Conservation (phyloP, 352 stramenopile species). For the Pythium biforme region DNA sequence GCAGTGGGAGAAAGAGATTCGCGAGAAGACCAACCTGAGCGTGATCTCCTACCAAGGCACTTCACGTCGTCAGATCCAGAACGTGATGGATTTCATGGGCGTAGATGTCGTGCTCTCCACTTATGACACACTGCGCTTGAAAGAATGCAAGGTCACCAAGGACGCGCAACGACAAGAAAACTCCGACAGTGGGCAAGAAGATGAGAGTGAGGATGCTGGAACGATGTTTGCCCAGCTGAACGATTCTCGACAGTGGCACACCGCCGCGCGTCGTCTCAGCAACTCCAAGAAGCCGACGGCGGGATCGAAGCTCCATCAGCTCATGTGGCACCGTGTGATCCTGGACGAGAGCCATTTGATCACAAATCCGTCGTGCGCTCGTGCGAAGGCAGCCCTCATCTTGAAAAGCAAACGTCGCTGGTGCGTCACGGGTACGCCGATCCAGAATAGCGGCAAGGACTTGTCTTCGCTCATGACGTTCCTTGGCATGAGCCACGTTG, state of each 20-base stretch:
- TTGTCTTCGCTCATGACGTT: slow-evolving; percentile 88
- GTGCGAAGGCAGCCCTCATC: slow-evolving; percentile 50
- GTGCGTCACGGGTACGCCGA: slow-evolving; percentile 89
- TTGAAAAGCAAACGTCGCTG: slow-evolving; percentile 79
- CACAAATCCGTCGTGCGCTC: slow-evolving; percentile 75
- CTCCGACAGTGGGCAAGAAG: slow-evolving; percentile 25
- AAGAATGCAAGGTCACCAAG: slow-evolving; percentile 60
- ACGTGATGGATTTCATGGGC: slow-evolving; percentile 73
- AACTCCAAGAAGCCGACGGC: slow-evolving; percentile 29
- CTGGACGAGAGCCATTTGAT: slow-evolving; percentile 90
- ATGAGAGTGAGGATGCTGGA: slow-evolving; percentile 13
- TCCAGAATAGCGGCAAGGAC: slow-evolving; percentile 88
- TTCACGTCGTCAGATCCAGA: slow-evolving; percentile 59
- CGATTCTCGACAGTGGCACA: slow-evolving; percentile 25
- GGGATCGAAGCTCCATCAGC: slow-evolving; percentile 68
- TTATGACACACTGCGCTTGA: slow-evolving; percentile 73
- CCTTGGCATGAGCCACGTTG: slow-evolving; percentile 50
- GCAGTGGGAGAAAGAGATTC: slow-evolving; percentile 85
- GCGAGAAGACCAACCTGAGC: slow-evolving; percentile 70
- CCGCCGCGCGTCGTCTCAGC: slow-evolving; percentile 15
- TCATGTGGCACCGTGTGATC: slow-evolving; percentile 85
- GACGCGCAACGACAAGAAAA: slow-evolving; percentile 5
- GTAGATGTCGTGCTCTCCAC: slow-evolving; percentile 78
- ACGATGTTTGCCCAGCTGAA: slow-evolving; percentile 19
- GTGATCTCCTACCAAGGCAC: slow-evolving; percentile 74